Evolutionary conservation across 2,329 filamentous ascomycete species (phyloP).

Genomic region (Cladosporium halotolerans): DNA sequence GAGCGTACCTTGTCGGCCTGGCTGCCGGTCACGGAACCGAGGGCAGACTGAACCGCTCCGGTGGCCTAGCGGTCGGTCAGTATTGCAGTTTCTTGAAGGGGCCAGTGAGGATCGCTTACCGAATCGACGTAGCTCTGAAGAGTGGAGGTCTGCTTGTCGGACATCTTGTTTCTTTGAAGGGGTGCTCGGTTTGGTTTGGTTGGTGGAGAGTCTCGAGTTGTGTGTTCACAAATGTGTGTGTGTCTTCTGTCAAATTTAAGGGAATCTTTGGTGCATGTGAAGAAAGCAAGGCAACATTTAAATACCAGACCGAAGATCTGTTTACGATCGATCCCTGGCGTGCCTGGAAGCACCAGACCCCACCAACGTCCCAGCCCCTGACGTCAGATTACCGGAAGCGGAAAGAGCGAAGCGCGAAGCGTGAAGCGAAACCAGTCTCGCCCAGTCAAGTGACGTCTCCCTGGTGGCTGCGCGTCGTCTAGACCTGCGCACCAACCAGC

Average conservation of each 20-base stretch:
- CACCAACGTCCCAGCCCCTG: background rate
- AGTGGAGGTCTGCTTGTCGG: constrained; percentile 62
- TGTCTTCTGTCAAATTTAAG: background rate
- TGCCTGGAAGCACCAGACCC: background rate
- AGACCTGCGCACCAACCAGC: background rate
- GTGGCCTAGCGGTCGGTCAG: constrained; percentile 40
- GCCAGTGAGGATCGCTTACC: constrained; percentile 2
- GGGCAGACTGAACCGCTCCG: constrained; percentile 63
- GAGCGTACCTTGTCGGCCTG: constrained; percentile 55
- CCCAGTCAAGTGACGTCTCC: background rate
- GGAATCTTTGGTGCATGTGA: background rate
- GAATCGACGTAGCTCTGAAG: constrained; percentile 64
- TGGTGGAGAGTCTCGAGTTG: background rate
- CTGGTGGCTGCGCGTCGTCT: background rate
- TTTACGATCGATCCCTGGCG: background rate
- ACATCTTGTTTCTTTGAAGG: constrained; percentile 35
- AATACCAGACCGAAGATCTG: background rate
- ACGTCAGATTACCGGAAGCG: background rate
- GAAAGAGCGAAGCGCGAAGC: background rate
- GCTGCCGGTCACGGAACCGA: constrained; percentile 70
- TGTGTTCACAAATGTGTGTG: background rate
- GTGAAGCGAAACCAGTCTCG: background rate
- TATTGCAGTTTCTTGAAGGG: constrained; percentile 37
- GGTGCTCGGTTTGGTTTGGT: constrained; percentile 4
- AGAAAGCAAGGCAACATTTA: background rate